A percentile compares a stretch with the other conserved stretches of the same genome.
These are phyloP conservation scores for Apophysomyces elegans DNA, from an alignment of 371 early-diverging fungal genomes.

Conservation along the genomic window DNA sequence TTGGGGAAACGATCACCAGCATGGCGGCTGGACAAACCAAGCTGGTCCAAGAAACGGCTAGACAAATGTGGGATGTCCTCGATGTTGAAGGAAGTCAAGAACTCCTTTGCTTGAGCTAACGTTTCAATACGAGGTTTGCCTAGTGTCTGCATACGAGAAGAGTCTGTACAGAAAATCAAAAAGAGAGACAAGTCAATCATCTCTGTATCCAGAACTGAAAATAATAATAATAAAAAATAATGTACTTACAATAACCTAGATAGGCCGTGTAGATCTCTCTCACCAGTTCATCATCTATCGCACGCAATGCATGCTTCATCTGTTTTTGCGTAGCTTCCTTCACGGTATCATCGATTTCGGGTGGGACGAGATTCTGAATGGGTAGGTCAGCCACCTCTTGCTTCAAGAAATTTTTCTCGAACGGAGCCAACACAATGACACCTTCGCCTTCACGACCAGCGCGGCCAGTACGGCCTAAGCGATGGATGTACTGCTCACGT, in stretches of 20 bases:
- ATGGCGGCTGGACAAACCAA: slow-evolving; percentile 38
- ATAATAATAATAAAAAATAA: slow-evolving; percentile 24
- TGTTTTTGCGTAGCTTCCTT: slow-evolving; percentile 25
- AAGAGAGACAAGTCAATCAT: slow-evolving; percentile 18
- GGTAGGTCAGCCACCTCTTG: slow-evolving; percentile 55
- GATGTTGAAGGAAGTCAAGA: slow-evolving; percentile 48
- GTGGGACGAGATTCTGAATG: slow-evolving; percentile 49
- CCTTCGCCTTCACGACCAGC: slow-evolving; percentile 95
- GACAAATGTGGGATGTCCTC: slow-evolving; percentile 56
- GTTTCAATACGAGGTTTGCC: slow-evolving; percentile 44
- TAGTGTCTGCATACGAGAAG: slow-evolving; percentile 47
- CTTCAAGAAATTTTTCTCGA: slow-evolving; percentile 78
- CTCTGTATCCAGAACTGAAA: not conserved
- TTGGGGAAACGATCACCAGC: slow-evolving; percentile 18
- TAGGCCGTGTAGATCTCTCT: slow-evolving; percentile 66
- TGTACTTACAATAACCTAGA: slow-evolving; percentile 69
- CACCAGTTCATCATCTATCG: slow-evolving; percentile 49
- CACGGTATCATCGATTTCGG: slow-evolving; percentile 40
- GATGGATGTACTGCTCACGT: slow-evolving; percentile 96
- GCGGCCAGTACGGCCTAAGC: slow-evolving; percentile 99
- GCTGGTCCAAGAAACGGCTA: slow-evolving; percentile 47
- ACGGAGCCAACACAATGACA: slow-evolving; percentile 81
- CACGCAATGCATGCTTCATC: slow-evolving; percentile 19
- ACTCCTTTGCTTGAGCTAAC: slow-evolving; percentile 43
- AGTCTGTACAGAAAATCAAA: slow-evolving; percentile 25